Evolutionary conservation across 2,329 filamentous ascomycete species (phyloP).

Genomic region (Cladorrhinum sp.): DNA sequence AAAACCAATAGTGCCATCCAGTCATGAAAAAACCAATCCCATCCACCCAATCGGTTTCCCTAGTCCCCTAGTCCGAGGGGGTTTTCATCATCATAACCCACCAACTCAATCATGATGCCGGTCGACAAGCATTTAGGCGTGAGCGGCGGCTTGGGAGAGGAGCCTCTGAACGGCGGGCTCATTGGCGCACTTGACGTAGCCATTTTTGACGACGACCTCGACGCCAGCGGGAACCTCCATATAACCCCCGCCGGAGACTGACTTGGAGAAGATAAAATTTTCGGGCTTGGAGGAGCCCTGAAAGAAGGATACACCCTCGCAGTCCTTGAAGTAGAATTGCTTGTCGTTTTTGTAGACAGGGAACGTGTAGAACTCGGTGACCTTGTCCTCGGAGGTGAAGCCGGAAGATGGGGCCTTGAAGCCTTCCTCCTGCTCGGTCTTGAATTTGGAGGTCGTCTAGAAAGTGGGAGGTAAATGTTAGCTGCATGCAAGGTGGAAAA

Average conservation of each 20-base stretch:
- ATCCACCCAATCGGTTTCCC: neutral
- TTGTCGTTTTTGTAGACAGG: neutral
- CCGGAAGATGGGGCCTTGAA: no score
- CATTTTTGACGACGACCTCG: neutral
- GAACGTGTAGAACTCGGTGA: neutral
- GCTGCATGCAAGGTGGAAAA: neutral
- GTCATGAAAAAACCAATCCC: neutral
- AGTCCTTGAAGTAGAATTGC: neutral
- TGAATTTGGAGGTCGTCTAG: neutral
- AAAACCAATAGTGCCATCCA: neutral
- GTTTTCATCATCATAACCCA: no score
- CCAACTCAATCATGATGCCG: no score
- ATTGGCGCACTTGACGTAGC: neutral
- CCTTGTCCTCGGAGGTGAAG: neutral
- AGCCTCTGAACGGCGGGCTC: neutral
- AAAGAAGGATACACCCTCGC: neutral
- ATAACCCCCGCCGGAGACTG: neutral
- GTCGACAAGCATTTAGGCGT: neutral
- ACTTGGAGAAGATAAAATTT: neutral
- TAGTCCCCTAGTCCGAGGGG: no score
- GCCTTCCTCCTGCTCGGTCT: no score
- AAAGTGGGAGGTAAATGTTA: neutral
- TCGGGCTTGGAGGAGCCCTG: neutral
- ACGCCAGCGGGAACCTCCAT: neutral
- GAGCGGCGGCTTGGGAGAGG: neutral